Evolutionary conservation across 2,329 filamentous ascomycete genomes (phyloP).

Genomic region (Trichoderma endophyticum): DNA sequence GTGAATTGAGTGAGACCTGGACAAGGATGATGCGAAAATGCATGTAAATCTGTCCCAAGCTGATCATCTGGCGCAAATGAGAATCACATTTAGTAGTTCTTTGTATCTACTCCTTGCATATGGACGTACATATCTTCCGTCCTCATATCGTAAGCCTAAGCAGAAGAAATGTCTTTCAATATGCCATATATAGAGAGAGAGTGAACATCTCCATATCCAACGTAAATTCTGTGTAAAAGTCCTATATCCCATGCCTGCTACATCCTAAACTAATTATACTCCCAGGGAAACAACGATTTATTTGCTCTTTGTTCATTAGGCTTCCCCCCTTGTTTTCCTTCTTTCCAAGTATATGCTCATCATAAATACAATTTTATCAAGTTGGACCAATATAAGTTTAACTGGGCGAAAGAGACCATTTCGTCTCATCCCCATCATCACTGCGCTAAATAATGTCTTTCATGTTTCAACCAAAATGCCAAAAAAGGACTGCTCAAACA

Average conservation of each 20-base stretch:
- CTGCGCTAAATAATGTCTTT: background rate
- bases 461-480: background rate
- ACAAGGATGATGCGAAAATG: background rate
- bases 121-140: background rate
- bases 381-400: background rate
- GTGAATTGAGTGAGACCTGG: background rate
- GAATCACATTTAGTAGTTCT: background rate
- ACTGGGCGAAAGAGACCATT: background rate
- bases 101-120: background rate
- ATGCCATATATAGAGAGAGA: background rate
- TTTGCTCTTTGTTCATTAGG: background rate
- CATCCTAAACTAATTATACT: constrained; percentile 10
- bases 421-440: background rate
- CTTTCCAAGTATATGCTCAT: background rate
- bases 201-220: background rate
- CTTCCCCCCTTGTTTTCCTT: background rate
- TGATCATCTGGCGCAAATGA: background rate
- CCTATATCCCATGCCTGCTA: background rate
- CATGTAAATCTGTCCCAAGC: background rate
- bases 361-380: constrained; percentile 3
- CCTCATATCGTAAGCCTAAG: background rate
- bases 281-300: background rate
- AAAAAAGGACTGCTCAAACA: background rate
- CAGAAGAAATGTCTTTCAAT: background rate
- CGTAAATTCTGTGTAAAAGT: background rate